phyloP scores from a whole-genome alignment of 2,329 filamentous ascomycete genomes.

The Hypoxylon sp. region DNA sequence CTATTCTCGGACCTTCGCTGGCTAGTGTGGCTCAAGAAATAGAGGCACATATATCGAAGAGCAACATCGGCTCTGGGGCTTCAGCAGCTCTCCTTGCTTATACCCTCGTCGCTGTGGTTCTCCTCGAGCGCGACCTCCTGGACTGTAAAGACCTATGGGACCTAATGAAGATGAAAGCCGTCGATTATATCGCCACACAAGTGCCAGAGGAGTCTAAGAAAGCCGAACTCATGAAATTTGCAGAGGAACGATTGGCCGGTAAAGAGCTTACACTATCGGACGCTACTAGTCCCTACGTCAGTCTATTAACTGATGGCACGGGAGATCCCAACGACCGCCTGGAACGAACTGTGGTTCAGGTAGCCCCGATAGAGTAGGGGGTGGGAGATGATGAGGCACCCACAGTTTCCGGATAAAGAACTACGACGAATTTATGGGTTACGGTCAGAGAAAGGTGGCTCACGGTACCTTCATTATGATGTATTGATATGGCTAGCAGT shows the following conservation, averaged over 20 bases:
- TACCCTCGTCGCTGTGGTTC: conserved; percentile 7
- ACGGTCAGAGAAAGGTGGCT: neutral
- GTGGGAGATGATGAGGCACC: neutral
- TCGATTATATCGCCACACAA: neutral
- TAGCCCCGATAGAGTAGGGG: conserved; percentile 8
- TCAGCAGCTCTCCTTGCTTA: conserved; percentile 3
- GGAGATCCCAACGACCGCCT: neutral
- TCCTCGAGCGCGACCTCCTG: conserved; percentile 18
- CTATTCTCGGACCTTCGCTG: conserved; percentile 10
- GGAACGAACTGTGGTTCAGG: conserved; percentile 2
- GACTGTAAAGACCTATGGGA: conserved; percentile 23
- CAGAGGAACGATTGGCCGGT: neutral
- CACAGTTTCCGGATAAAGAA: neutral
- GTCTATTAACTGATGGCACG: neutral
- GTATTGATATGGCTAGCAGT: neutral
- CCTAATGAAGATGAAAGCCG: conserved; percentile 10
- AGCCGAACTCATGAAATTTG: neutral
- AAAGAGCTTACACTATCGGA: neutral
- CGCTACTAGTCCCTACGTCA: neutral
- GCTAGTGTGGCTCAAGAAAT: conserved; percentile 1
- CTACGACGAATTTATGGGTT: neutral
- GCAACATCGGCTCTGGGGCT: neutral
- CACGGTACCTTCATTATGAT: neutral
- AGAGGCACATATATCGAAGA: conserved; percentile 1
- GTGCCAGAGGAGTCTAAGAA: neutral